Evolutionary conservation across 148 eudicot genomes (phyloP), one percentile per base, ranked within the genome.

Genomic region (Camellia sinensis): DNA sequence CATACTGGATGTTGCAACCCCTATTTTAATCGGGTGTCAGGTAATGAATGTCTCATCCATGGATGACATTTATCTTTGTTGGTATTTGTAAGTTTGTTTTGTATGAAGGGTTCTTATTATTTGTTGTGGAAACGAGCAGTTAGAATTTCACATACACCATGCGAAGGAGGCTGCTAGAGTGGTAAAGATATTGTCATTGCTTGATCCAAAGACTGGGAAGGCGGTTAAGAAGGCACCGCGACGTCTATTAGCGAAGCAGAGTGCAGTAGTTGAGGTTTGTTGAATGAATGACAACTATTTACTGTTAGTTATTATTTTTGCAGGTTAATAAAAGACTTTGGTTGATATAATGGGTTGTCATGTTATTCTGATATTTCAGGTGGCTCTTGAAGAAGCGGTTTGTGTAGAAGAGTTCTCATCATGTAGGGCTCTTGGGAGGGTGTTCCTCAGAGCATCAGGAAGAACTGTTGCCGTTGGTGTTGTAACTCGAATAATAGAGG

Each of bases 111-210:
- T 53, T 15, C 15, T 64, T 70, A 40, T 45, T 54, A 6, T 29
- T 67, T 18, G 54, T 40, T 41, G 15, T 71, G 73, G 19, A 74
- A 82, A 85, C 77, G 76, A 78, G 78, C 87, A 96, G 99, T 79
- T 96, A 83, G 99, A 96, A 73, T 92, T 94, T 79, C 95, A 93
- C 74, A 86, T 96, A 86, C 97, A 93, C 85, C 98, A 93, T 46
- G 91, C 92, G 5, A 96, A 88, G 84, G 97, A 93, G 75, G 98
- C 88, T 62, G 98, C 91, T 67, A 88, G 85, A 83, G 86, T 96
- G 74, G 89, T 82, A 41, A 96, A 82, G 84, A 91, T 96, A 80
- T 77, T 86, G 79, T 91, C 99, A 9, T 89, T 96, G 88, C 92
- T 96, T 54, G 94, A 96, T 86, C 85, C 99, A 13, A 96, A 94